These are phyloP conservation scores for Fusarium redolens DNA, from an alignment of 2,329 filamentous ascomycete genomes.

Conservation along the genomic window DNA sequence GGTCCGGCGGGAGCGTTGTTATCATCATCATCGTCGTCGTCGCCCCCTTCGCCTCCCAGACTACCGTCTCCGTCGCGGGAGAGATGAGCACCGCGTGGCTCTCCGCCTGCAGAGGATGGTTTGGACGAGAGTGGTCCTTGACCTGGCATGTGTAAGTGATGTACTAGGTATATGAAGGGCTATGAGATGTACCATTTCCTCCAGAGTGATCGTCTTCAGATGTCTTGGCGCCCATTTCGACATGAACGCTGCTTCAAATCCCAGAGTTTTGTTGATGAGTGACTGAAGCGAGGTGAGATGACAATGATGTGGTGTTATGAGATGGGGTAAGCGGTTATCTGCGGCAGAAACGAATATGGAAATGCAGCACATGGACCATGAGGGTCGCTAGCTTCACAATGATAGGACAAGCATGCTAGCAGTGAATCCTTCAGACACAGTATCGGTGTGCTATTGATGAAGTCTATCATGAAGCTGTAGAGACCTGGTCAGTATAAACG, in stretches of 20 bases:
- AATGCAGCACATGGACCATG: conserved; percentile 6
- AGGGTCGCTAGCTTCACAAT: neutral
- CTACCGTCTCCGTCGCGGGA: conserved; percentile 57
- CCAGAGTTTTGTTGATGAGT: conserved; percentile 1
- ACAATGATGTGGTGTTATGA: neutral
- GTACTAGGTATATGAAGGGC: neutral
- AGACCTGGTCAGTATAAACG: neutral
- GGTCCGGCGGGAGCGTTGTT: conserved; percentile 40
- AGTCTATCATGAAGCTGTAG: neutral
- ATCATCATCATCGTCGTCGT: conserved; percentile 46
- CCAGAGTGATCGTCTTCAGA: conserved; percentile 50
- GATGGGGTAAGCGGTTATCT: conserved; percentile 16
- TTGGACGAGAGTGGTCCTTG: conserved; percentile 32
- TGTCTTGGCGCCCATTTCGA: conserved; percentile 56
- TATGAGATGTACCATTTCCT: conserved; percentile 46
- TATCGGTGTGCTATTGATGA: neutral
- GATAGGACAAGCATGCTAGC: neutral
- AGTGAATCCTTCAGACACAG: neutral
- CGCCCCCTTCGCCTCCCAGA: conserved; percentile 49
- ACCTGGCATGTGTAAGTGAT: conserved; percentile 28
- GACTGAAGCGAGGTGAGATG: neutral
- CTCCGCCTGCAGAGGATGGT: conserved; percentile 49
- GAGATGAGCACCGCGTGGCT: conserved; percentile 55
- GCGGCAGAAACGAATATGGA: conserved; percentile 19
- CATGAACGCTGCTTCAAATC: conserved; percentile 39